Evolutionary conservation across 768 basidiomycete genomes (phyloP).

Genomic region (Exsudoporus frostii): DNA sequence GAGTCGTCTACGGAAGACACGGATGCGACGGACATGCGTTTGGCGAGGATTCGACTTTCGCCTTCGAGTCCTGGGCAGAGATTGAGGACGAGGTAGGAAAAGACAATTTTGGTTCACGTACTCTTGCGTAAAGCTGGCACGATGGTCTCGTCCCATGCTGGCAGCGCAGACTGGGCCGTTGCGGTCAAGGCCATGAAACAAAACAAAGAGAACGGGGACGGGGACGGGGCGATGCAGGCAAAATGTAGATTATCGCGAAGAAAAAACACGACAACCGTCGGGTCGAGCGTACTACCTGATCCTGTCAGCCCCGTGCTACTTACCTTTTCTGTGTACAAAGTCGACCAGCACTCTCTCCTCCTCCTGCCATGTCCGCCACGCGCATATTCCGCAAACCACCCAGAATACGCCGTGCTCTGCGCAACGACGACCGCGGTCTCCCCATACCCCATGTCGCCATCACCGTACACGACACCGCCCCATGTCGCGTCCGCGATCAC

Average conservation of each 20-base stretch:
- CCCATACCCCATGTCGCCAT: conserved; percentile 71
- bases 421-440: conserved; percentile 52
- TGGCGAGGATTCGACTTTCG: conserved; percentile 75
- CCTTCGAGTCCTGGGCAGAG: conserved; percentile 61
- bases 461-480: conserved; percentile 64
- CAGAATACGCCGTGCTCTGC: conserved; percentile 41
- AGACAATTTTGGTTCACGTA: conserved; percentile 33
- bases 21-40: conserved; percentile 73
- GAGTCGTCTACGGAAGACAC: conserved; percentile 52
- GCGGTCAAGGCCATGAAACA: conserved; percentile 42
- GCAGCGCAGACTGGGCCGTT: conserved; percentile 35
- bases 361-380: conserved; percentile 18
- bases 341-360: no score
- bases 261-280: background rate
- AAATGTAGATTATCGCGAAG: background rate
- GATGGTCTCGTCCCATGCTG: conserved; percentile 79
- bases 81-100: background rate
- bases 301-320: conserved; percentile 2
- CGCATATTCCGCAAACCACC: conserved; percentile 56
- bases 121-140: conserved; percentile 79
- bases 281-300: no score
- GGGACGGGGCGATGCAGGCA: background rate
- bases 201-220: background rate
- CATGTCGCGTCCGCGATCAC: conserved; percentile 76
- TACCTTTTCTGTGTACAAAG: background rate